These are phyloP conservation scores for Hypoxylon trugodes DNA, from an alignment of 495 filamentous ascomycete species.

Conservation along the genomic window DNA sequence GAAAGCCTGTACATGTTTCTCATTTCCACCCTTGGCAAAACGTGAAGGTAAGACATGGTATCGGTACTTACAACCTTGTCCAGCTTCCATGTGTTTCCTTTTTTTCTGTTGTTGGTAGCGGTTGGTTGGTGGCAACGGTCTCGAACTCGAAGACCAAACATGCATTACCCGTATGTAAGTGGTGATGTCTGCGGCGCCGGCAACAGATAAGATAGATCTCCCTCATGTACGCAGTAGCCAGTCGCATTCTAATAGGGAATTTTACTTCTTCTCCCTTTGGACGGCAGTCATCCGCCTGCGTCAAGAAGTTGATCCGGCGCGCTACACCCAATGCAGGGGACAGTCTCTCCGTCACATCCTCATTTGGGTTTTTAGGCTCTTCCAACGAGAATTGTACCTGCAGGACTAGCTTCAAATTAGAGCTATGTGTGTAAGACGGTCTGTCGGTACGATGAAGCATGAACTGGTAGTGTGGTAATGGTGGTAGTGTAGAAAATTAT, in stretches of 20 bases:
- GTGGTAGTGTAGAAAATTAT: neutral
- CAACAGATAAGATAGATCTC: neutral
- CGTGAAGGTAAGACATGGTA: slow-evolving; percentile 15
- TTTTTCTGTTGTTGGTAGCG: neutral
- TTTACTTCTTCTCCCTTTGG: slow-evolving; percentile 15
- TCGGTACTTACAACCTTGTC: neutral
- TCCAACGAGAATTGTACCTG: slow-evolving; percentile 24
- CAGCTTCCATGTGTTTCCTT: neutral
- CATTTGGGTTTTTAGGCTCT: slow-evolving; percentile 38
- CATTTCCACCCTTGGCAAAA: slow-evolving; percentile 17
- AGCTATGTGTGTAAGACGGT: slow-evolving; percentile 4
- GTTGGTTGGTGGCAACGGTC: slow-evolving; percentile 25
- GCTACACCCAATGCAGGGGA: slow-evolving; percentile 27
- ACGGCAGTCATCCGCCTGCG: slow-evolving; percentile 12
- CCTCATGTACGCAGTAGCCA: too few relatives aligned
- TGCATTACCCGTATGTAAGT: neutral
- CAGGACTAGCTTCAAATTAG: slow-evolving; percentile 27
- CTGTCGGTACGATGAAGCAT: slow-evolving; percentile 7
- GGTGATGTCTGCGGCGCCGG: neutral
- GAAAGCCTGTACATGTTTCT: too few relatives aligned
- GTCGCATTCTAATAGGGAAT: too few relatives aligned
- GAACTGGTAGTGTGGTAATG: too few relatives aligned
- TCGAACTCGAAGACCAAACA: slow-evolving; percentile 10
- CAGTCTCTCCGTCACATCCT: slow-evolving; percentile 31
- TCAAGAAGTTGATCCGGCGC: neutral